A percentile compares a stretch with the other conserved stretches of the same genome.
Evolutionary conservation across 2,329 filamentous ascomycete species (phyloP).

Genomic region (Gnomoniopsis smithogilvyi): DNA sequence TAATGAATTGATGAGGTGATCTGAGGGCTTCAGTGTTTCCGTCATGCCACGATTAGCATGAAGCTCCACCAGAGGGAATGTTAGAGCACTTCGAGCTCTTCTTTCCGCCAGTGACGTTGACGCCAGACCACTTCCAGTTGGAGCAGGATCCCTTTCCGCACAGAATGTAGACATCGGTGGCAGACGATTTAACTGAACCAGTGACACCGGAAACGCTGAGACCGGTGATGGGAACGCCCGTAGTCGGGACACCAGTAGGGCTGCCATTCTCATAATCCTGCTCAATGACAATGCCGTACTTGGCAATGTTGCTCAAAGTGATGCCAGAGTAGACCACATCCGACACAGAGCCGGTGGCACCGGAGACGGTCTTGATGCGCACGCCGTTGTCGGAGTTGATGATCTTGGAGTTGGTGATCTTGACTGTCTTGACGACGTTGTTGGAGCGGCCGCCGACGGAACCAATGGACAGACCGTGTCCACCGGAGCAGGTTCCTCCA

Average conservation of each 20-base stretch:
- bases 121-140: slow-evolving; percentile 50
- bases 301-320: slow-evolving; percentile 20
- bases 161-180: slow-evolving; percentile 47
- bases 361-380: slow-evolving; percentile 47
- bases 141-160: slow-evolving; percentile 49
- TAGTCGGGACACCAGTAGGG: slow-evolving; percentile 43
- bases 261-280: slow-evolving; percentile 45
- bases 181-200: slow-evolving; percentile 37
- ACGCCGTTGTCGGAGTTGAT: slow-evolving; percentile 51
- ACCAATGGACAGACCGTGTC: slow-evolving; percentile 41
- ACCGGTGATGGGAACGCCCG: slow-evolving; percentile 49
- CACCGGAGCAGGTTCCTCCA: slow-evolving; percentile 39
- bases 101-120: slow-evolving; percentile 48
- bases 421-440: slow-evolving; percentile 50
- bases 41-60: not conserved
- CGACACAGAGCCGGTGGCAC: slow-evolving; percentile 40
- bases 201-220: slow-evolving; percentile 40
- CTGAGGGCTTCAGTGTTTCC: no score
- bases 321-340: slow-evolving; percentile 32
- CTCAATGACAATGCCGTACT: slow-evolving; percentile 37
- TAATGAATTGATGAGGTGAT: no score
- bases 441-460: slow-evolving; percentile 44
- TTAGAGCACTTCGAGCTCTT: slow-evolving; percentile 18
- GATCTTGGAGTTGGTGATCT: slow-evolving; percentile 46
- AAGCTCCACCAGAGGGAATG: not conserved